Percentiles rank a stretch among this genome's conserved stretches.
phyloP scores from a whole-genome alignment of 768 basidiomycete species.

The Botryobasidium botryosum region DNA sequence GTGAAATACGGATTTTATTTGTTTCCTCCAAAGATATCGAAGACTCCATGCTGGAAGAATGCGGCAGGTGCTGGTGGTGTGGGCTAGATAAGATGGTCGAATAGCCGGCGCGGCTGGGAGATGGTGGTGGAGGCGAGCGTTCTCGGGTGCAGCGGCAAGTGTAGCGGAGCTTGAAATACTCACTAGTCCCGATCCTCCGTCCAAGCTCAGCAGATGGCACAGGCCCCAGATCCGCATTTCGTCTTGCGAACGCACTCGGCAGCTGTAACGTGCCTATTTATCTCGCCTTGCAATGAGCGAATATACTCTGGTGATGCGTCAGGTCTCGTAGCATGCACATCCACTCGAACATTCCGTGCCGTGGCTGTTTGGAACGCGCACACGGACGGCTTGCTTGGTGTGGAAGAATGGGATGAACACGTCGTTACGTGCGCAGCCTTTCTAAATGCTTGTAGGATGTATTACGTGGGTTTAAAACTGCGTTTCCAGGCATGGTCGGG shows the following conservation, averaged over 20 bases:
- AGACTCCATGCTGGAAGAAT: slow-evolving; percentile 4
- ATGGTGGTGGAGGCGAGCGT: too few species aligned
- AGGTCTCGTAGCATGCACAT: slow-evolving; percentile 62
- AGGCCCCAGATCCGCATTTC: too few species aligned
- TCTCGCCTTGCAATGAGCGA: slow-evolving; percentile 59
- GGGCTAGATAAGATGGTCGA: too few species aligned
- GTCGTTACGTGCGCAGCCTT: slow-evolving; percentile 54
- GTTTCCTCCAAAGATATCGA: slow-evolving; percentile 80
- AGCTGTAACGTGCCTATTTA: too few species aligned
- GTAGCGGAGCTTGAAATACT: too few species aligned
- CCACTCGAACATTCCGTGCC: slow-evolving; percentile 58
- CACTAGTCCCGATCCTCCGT: too few species aligned
- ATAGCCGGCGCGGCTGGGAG: too few species aligned
- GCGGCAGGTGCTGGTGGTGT: too few species aligned
- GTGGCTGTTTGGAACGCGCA: slow-evolving; percentile 67
- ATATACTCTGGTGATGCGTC: slow-evolving; percentile 76
- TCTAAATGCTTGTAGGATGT: not conserved
- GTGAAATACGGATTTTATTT: slow-evolving; percentile 84
- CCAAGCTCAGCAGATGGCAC: too few species aligned
- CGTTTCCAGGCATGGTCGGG: slow-evolving; percentile 51
- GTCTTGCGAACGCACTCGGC: too few species aligned
- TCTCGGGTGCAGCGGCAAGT: too few species aligned
- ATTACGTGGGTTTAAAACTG: not conserved
- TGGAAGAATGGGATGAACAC: slow-evolving; percentile 51
- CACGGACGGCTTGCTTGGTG: slow-evolving; percentile 51